These are phyloP conservation scores for Amanita molliuscula DNA, from an alignment of 768 basidiomycete genomes.

Conservation along the genomic window DNA sequence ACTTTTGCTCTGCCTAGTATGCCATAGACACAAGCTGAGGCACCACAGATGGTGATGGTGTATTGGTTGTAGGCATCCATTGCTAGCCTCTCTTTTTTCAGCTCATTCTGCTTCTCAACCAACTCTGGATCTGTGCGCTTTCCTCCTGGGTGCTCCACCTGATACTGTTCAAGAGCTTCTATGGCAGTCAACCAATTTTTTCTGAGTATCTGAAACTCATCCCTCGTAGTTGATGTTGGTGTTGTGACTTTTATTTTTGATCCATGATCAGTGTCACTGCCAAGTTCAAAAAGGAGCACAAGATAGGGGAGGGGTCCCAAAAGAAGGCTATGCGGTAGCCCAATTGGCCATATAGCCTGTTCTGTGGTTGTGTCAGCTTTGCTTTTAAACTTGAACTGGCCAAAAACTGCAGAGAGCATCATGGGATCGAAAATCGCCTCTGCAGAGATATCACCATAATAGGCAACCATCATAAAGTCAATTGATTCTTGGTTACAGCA, in stretches of 20 bases:
- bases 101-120: background rate
- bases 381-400: background rate
- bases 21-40: background rate
- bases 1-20: no score
- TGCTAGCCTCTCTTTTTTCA: no score
- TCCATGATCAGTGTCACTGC: background rate
- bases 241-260: no score
- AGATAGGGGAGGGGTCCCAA: background rate
- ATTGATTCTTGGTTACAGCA: no score
- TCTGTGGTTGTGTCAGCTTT: background rate
- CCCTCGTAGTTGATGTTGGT: no score
- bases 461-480: no score
- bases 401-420: background rate
- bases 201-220: background rate
- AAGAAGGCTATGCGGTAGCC: background rate
- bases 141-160: background rate
- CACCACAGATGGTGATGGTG: background rate
- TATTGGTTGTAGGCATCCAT: background rate
- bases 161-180: background rate
- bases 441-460: background rate
- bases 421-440: background rate
- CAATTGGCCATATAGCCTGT: background rate
- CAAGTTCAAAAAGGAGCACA: no score
- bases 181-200: background rate
- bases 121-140: background rate